Evolutionary conservation across 2,329 filamentous ascomycete genomes (phyloP), one percentile per base, ranked within the genome.

Genomic region (Neopestalotiopsis sp.): DNA sequence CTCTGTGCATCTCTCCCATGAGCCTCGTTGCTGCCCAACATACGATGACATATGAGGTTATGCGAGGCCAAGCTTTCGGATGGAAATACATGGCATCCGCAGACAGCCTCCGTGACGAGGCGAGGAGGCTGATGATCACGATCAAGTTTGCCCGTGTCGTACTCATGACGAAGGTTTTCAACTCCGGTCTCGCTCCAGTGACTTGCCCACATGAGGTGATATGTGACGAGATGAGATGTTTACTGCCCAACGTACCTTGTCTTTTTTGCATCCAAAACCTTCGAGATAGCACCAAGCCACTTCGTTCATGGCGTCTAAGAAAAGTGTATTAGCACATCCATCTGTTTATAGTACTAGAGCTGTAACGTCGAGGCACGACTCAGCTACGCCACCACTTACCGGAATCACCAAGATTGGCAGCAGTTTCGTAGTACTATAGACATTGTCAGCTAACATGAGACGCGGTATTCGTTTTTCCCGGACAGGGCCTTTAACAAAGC

Each of bases 201-300:
- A 34, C 49, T 63, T 53, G 67, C 17, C 28, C 57, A 32, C 49
- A 45, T 63, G 76, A 74, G 70, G 68, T 72, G 71, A 71, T 73
- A 74, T 71, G 73, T 72, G 74, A 76, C 69, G 70, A 70, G 70
- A 68, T 71, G 72, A 56, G 61, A 58, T 70, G 67, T 58, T 76
- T 71, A 70, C 70, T 74, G 73, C 76, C 75, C 72, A 70, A 89
- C 93, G 82, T 87, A 98, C 95, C 93, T 97, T 98, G 85, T 99
- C 95, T 81, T 98, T 99, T 81, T 94, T 96, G 77, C 94, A 95
- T 42, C 96, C 96, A 81, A 97, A 97, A n/a, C 96, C 96, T 79
- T 98, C 92, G 34, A 97, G 81, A 86, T 96, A 98, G 84, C 96
- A 99, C 94, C 94, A 97, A 45, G 91, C 96, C 67, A 92, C 92